These are phyloP conservation scores for Filosporella fistucella DNA, from an alignment of 495 filamentous ascomycete species.

Conservation along the genomic window DNA sequence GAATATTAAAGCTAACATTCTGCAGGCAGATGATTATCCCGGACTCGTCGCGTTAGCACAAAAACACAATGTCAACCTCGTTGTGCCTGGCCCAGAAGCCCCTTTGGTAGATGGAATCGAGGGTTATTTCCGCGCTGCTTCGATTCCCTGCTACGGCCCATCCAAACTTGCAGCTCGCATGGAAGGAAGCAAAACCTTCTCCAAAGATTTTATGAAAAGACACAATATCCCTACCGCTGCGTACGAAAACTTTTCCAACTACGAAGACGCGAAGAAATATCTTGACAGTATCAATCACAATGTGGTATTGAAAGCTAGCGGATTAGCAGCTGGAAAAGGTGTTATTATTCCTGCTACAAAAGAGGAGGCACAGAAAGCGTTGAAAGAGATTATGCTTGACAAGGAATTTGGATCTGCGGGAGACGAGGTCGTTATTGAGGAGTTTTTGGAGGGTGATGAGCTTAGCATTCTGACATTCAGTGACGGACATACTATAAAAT, in stretches of 20 bases:
- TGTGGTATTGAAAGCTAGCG: constrained; percentile 76
- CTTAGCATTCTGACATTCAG: constrained; percentile 86
- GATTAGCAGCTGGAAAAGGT: constrained; percentile 75
- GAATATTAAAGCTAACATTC: neutral
- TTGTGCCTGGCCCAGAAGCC: constrained; percentile 88
- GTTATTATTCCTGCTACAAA: constrained; percentile 72
- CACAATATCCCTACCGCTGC: constrained; percentile 86
- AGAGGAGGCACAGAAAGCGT: constrained; percentile 74
- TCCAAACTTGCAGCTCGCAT: constrained; percentile 79
- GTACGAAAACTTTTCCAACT: constrained; percentile 84
- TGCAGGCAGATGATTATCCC: constrained; percentile 62
- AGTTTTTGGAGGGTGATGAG: constrained; percentile 89
- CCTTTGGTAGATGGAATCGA: constrained; percentile 91
- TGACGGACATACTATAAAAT: constrained; percentile 81
- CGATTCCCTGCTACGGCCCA: constrained; percentile 83
- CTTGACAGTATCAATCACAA: constrained; percentile 68
- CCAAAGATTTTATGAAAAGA: constrained; percentile 96
- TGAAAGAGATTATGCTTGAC: constrained; percentile 86
- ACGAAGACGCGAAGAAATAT: constrained; percentile 71
- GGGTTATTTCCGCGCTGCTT: constrained; percentile 72
- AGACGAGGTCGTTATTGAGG: constrained; percentile 93
- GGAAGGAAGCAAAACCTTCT: constrained; percentile 95
- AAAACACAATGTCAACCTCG: constrained; percentile 70
- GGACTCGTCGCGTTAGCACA: constrained; percentile 68
- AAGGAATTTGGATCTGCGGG: constrained; percentile 85